Evolutionary conservation across 2,329 filamentous ascomycete genomes (phyloP), one percentile per base, ranked within the genome.

Genomic region (Botrytis cinerea): DNA sequence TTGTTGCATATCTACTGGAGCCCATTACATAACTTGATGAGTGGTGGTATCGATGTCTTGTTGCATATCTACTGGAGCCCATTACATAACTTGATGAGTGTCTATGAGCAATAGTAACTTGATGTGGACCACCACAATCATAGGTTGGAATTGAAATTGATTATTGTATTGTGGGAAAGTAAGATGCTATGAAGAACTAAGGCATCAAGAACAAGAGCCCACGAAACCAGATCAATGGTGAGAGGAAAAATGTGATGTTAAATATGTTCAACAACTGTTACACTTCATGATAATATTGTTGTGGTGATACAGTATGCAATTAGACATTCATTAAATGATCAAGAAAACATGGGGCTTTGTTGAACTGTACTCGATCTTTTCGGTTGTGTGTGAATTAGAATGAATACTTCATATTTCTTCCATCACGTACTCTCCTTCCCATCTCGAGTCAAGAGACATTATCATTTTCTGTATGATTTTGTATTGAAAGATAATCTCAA

Each of bases 51-150:
- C 2, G n/a, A 54, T 54, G 51, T 28, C 28, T 54, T 18, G 14
- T 14, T 28, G 0, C 3, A 54, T 54, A n/a, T 18, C 14, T 5
- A 16, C 0, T 8, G 51, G 16, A 8, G 0, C 2, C 1, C 6
- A 0, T 7, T 28, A 28, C 28, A 28, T 28, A 28, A 28, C 28
- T 28, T 28, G n/a, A 8, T 18, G 51, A 14, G 12, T 32, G 2
- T 28, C n/a, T 32, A 18, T 18, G 14, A 57, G 14, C 51, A 28
- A 28, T 32, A 18, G 6, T 18, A 28, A 14, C 14, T 28, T 32
- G n/a, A 7, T 18, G 7, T 28, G 16, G 14, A 18, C 14, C 8
- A 2, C 8, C 51, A 28, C 18, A 28, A 28, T 14, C 8, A 57
- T 28, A 18, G n/a, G 14, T 28, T 57, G n/a, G 3, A 3, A 57